Base-by-base conservation (phyloP, 2,329 filamentous ascomycete species). In the Thielaviopsis cerberus region DNA sequence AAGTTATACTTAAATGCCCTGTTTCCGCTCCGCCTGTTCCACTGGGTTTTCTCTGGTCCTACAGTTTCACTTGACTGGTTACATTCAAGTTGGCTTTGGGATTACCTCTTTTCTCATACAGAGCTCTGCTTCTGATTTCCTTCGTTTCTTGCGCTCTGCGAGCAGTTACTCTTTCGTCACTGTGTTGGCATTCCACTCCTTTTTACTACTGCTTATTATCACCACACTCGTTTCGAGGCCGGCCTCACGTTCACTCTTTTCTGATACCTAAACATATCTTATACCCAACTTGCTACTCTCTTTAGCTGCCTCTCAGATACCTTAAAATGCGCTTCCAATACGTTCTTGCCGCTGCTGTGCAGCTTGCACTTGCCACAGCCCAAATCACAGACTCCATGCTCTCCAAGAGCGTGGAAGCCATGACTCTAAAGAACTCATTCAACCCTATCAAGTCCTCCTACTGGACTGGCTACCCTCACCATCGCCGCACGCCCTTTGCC, bases 401-500 rank as follows among this genome's bases (percentile, higher is more conserved):
- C 51, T 61, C 64, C 56, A 67, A 64, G 58, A 65, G 68, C 52
- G 67, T 69, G 59, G 67, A 77, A 61, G 70, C 71, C 54, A 65
- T 80, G 54, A 68, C 72, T 27, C 71, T 82, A n/a, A 69, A 71
- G 26, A 68, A 69, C 61, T 68, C 70, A 34, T 81, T 81, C 68
- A 75, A 78, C 64, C 78, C 79, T 5, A 70, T 82, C 62, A 77
- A 79, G 66, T 72, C 72, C 20, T 74, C 78, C 8, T 82, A 82
- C 72, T 82, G 79, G 79, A 82, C 79, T 15, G 73, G 72, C 22
- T 73, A 76, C 52, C 77, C 78, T 51, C 80, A 82, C 63, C 79
- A 82, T 65, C 76, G 79, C 52, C 75, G 79, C 55, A 82, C 79
- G 13, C 79, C 79, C 5, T 82, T 82, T 61, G 74, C 79, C n/a